Base-by-base conservation (phyloP, 345 rosid species). In the Eucalyptus tenuipes region DNA sequence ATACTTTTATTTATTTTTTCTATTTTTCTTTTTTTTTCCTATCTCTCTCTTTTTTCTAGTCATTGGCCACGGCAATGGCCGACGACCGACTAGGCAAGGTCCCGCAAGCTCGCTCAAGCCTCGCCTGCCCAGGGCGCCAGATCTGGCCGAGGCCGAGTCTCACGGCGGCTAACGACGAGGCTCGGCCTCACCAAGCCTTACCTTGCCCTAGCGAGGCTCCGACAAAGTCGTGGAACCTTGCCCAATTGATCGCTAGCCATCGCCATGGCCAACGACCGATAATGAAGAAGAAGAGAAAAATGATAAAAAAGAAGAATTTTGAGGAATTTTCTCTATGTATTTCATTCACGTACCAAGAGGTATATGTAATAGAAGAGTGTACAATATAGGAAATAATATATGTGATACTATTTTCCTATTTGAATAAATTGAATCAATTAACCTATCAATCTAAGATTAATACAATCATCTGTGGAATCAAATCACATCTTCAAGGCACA, bases 161-260 rank as follows among this genome's bases (percentile, higher is more conserved):
- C 53, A 50, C 1, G 8, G 1, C 1, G 0, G 2, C 4, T 17
- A 0, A 22, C 4, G 0, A 50, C 9, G 0, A 50, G 55, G 55
- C 55, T 50, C 22, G 1, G 22, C 55, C 55, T 50, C 55, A 50
- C 22, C 9, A 50, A 17, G 22, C 55, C 55, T 50, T 50, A 8
- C 22, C 55, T 50, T 17, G 55, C 7, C 55, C 2, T 50, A 1
- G 22, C 22, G 1, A 50, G 55, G 55, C 55, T 50, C 55, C 22
- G 3, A 50, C 2, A 1, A 50, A 8, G 22, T 50, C 9, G 9
- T 50, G 55, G 55, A 50, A 50, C 55, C 55, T 50, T 2, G 22
- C 55, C 22, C 0, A 17, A 4, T 50, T 50, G 55, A 17, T 50
- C 2, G 4, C 55, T 1, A 17, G 5, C 55, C 22, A 50, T 50